phyloP scores from a whole-genome alignment of 345 rosid genomes.

The Turnera subulata region DNA sequence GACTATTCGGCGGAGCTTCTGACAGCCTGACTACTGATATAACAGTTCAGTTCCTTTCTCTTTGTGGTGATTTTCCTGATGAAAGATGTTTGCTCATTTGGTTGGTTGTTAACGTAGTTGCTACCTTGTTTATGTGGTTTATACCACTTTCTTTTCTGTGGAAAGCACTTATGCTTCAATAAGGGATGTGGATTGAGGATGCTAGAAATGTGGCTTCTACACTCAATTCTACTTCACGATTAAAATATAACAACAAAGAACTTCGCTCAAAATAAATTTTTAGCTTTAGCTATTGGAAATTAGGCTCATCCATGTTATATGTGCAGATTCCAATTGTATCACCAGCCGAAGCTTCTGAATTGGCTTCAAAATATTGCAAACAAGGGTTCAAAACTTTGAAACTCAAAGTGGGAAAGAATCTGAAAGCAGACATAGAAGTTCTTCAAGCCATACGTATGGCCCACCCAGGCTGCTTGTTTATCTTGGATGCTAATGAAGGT shows the following conservation, averaged over 20 bases:
- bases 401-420: constrained; percentile 90
- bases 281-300: neutral
- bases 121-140: neutral
- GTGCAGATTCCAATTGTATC: constrained; percentile 90
- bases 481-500: constrained; percentile 97
- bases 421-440: constrained; percentile 67
- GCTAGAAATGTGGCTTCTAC: constrained; percentile 1
- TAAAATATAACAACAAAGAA: neutral
- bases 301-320: constrained; percentile 9
- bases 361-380: constrained; percentile 64
- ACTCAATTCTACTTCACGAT: neutral
- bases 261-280: neutral
- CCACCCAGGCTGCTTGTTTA: constrained; percentile 71
- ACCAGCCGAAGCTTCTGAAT: constrained; percentile 64
- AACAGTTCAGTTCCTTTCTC: constrained; percentile 55
- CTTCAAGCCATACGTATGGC: constrained; percentile 77
- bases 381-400: constrained; percentile 81
- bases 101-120: neutral
- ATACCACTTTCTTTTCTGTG: too few relatives aligned
- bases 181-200: too few relatives aligned
- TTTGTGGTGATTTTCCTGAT: constrained; percentile 15
- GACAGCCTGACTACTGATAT: constrained; percentile 70
- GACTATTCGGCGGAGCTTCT: constrained; percentile 82
- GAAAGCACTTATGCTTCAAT: neutral
- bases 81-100: constrained; percentile 1